phyloP scores from a whole-genome alignment of 1,284 basidiomycete genomes.

The Termitomyces sp. region DNA sequence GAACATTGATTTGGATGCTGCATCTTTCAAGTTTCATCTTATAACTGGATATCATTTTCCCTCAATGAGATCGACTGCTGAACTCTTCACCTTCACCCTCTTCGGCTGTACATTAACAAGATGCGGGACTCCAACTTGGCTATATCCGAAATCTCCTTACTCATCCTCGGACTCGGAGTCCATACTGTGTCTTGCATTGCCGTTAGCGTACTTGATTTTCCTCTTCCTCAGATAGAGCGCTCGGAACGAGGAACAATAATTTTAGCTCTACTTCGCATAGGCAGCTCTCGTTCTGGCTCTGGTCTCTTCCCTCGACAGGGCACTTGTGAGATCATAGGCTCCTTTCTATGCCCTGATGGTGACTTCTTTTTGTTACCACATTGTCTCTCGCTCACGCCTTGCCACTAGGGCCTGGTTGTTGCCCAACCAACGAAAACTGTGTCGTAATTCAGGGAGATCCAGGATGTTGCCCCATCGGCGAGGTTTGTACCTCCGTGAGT shows the following conservation, averaged over 20 bases:
- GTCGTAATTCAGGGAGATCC: background rate
- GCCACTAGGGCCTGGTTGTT: background rate
- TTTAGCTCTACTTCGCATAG: constrained; percentile 12
- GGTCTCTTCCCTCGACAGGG: constrained; percentile 2
- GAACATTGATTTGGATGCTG: too few relatives aligned
- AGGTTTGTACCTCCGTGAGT: background rate
- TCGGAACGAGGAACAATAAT: constrained; percentile 7
- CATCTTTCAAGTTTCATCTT: too few relatives aligned
- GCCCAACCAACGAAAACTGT: background rate
- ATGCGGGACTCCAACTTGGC: background rate
- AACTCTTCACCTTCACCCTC: too few relatives aligned
- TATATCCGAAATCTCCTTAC: background rate
- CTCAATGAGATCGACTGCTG: too few relatives aligned
- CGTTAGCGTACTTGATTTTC: background rate
- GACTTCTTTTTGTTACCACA: background rate
- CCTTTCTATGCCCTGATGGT: constrained; percentile 4
- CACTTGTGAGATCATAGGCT: constrained; percentile 5
- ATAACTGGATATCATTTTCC: too few relatives aligned
- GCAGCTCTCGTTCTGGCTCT: constrained; percentile 1
- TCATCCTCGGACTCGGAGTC: too few relatives aligned
- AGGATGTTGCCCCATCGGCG: constrained; percentile 1
- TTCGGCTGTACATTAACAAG: too few relatives aligned
- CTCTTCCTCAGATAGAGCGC: background rate
- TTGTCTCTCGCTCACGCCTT: background rate
- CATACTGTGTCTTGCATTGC: background rate